Conservation (phyloP, 2,329 filamentous ascomycete genomes). For the Aspergillus sp. region DNA sequence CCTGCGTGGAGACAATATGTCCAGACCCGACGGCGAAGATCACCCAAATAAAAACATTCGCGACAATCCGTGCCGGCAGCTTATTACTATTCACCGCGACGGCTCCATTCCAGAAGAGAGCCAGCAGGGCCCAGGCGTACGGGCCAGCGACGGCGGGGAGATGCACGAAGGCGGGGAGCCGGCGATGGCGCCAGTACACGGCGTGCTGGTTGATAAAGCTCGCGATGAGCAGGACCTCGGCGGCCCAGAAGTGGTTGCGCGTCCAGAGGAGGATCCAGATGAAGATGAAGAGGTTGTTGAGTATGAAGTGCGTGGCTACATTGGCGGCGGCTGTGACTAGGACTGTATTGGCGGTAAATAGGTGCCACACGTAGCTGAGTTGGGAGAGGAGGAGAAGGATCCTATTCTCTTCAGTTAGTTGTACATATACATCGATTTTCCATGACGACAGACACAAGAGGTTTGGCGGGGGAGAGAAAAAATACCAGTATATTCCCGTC, state of each 20-base stretch:
- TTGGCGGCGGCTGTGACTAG: slow-evolving; percentile 62
- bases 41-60: slow-evolving; percentile 82
- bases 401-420: slow-evolving; percentile 37
- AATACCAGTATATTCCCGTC: slow-evolving; percentile 66
- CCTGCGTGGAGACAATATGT: slow-evolving; percentile 67
- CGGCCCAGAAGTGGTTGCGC: slow-evolving; percentile 63
- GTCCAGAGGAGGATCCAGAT: slow-evolving; percentile 79
- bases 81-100: slow-evolving; percentile 64
- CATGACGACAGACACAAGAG: too few species aligned
- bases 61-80: slow-evolving; percentile 66
- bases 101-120: slow-evolving; percentile 82
- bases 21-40: slow-evolving; percentile 68
- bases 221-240: slow-evolving; percentile 65
- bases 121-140: slow-evolving; percentile 76
- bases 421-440: neutral
- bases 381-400: slow-evolving; percentile 67
- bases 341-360: slow-evolving; percentile 60
- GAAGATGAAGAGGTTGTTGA: slow-evolving; percentile 76
- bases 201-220: slow-evolving; percentile 74
- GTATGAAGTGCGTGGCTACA: slow-evolving; percentile 75
- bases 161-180: slow-evolving; percentile 67
- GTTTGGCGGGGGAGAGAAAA: neutral
- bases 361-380: slow-evolving; percentile 63
- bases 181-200: slow-evolving; percentile 72
- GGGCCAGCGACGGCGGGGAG: slow-evolving; percentile 66